These are phyloP conservation scores for Stephania cephalantha DNA, from an alignment of 164 flowering plant species.

Conservation along the genomic window DNA sequence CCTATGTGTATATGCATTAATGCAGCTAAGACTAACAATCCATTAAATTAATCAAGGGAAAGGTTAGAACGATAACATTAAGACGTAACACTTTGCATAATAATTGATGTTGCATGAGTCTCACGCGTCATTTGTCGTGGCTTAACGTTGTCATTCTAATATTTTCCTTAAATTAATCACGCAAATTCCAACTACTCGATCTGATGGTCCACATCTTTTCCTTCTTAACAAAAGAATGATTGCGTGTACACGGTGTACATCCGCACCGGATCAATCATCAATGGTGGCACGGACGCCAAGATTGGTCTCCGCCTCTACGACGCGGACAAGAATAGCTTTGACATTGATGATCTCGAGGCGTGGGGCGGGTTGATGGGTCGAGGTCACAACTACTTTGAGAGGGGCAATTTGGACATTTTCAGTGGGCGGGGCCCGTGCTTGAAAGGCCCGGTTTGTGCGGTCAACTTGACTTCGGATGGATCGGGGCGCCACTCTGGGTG, in stretches of 20 bases:
- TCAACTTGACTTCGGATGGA: conserved; percentile 85
- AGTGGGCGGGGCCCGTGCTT: conserved; percentile 62
- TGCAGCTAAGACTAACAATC: too few relatives aligned
- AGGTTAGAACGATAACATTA: too few relatives aligned
- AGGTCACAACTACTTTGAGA: conserved; percentile 70
- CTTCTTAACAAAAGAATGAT: conserved; percentile 16
- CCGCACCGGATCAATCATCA: conserved; percentile 59
- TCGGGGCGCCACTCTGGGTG: conserved; percentile 68
- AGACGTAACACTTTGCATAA: too few relatives aligned
- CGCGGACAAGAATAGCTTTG: conserved; percentile 22
- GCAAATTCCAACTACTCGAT: too few relatives aligned
- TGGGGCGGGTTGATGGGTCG: conserved; percentile 90
- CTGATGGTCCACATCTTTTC: too few relatives aligned
- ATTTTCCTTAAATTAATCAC: too few relatives aligned
- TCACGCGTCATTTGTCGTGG: too few relatives aligned
- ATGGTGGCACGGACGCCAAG: conserved; percentile 85
- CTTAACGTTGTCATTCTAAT: too few relatives aligned
- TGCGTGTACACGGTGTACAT: conserved; percentile 78
- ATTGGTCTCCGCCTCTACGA: conserved; percentile 45
- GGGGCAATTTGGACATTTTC: conserved; percentile 85
- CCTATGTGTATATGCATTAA: too few relatives aligned
- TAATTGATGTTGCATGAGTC: too few relatives aligned
- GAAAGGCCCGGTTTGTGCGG: conserved; percentile 40
- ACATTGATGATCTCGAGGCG: conserved; percentile 42
- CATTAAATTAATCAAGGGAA: too few relatives aligned